Evolutionary conservation across 1,284 basidiomycete genomes (phyloP), one percentile per base, ranked within the genome.

Genomic region (Vanrija pseudolonga): DNA sequence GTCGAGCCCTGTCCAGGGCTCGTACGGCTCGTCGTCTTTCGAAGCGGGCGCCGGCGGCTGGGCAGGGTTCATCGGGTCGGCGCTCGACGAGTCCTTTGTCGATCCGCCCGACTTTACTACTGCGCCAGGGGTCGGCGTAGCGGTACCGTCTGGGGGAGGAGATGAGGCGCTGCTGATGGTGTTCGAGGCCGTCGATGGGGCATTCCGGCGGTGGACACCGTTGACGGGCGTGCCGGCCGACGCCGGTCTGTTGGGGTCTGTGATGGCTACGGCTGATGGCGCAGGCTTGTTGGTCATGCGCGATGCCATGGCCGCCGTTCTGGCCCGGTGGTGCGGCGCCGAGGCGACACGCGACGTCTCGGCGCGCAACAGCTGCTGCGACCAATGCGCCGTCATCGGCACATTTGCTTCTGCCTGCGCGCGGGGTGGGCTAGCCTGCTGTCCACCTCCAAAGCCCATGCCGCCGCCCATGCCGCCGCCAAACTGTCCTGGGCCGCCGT

Each of bases 1-100:
- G 77, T 99, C 95, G 55, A 99, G 80, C 14, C 90, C 90, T 26
- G 81, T 88, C 94, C 95, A 99, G 0, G 85, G 72, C 56, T 77
- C 71, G 38, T 66, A 64, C 42, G 66, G 60, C 43, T 71, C 68
- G 26, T 69, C 69, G 44, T 69, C 67, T 52, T 66, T 67, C 26
- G 59, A 65, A 42, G 57, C 62, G 4, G 64, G 64, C 17, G 66
- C 61, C 22, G 69, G 65, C 7, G 62, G 58, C 40, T 66, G 61
- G 32, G 62, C 60, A 17, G 67, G 66, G 47, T 64, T 65, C 26
- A 65, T 69, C 19, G 69, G 71, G 53, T 66, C 71, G 55, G 63
- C 66, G n/a, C n/a, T n/a, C 44, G 56, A 32, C 45, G 23, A 45
- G 32, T 32, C 32, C 32, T 32, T 32, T 32, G 32, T 32, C 9